A percentile compares a stretch with the other conserved stretches of the same genome.
phyloP scores from a whole-genome alignment of 2,329 filamentous ascomycete genomes.

The Trichoderma atroviride region DNA sequence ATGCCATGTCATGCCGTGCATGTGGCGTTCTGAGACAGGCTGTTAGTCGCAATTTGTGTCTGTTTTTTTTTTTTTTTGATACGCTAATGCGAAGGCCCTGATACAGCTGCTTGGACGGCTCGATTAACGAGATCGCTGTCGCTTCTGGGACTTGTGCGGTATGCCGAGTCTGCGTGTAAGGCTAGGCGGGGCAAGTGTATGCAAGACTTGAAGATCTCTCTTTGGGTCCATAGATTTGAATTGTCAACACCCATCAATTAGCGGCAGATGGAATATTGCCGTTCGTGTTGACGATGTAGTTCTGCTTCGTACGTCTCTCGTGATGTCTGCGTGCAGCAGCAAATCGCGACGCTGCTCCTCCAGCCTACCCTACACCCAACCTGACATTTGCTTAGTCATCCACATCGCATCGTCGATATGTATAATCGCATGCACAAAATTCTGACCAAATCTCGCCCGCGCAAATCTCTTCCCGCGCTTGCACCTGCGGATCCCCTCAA shows the following conservation, averaged over 20 bases:
- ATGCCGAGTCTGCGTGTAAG: not conserved
- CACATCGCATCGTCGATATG: not conserved
- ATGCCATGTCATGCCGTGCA: slow-evolving; percentile 6
- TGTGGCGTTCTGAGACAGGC: slow-evolving; percentile 17
- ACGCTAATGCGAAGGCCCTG: slow-evolving; percentile 3
- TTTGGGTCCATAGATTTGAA: not conserved
- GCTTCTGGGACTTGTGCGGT: not conserved
- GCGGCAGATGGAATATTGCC: not conserved
- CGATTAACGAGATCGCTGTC: slow-evolving; percentile 7
- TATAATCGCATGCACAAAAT: slow-evolving; percentile 3
- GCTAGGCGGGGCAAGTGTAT: not conserved
- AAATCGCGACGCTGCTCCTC: not conserved
- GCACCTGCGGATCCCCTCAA: not conserved
- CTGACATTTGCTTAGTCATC: slow-evolving; percentile 3
- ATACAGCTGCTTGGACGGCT: not conserved
- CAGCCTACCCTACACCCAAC: not conserved
- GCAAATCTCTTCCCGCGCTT: not conserved
- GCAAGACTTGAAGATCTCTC: not conserved
- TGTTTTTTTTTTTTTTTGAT: not conserved
- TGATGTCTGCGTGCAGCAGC: slow-evolving; percentile 1
- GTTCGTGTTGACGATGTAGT: not conserved
- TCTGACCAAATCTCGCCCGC: not conserved
- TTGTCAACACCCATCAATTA: not conserved
- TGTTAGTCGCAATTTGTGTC: not conserved
- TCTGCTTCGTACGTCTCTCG: not conserved